phyloP scores from a whole-genome alignment of 2,329 filamentous ascomycete species.

The Blastomyces emzantsi region DNA sequence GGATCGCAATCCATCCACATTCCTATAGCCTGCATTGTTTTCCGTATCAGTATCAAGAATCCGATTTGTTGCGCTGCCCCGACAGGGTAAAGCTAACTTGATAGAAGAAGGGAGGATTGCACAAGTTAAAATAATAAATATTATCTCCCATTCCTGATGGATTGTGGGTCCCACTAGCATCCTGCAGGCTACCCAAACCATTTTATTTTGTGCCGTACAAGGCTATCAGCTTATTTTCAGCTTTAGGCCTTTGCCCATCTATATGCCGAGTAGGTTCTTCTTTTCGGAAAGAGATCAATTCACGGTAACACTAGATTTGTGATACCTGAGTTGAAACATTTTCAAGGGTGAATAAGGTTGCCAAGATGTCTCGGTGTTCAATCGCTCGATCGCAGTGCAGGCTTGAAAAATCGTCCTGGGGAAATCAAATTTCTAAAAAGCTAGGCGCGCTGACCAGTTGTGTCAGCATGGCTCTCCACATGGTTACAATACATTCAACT shows the following conservation, averaged over 20 bases:
- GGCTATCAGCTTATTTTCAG: no score
- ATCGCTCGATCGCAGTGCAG: background rate
- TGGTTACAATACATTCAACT: background rate
- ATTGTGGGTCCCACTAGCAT: background rate
- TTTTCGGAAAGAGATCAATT: background rate
- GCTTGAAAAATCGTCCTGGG: background rate
- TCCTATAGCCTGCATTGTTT: background rate
- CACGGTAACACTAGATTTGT: background rate
- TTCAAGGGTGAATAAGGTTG: background rate
- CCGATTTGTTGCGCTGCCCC: background rate
- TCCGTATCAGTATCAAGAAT: background rate
- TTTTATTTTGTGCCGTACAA: background rate
- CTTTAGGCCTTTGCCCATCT: background rate
- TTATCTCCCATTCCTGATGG: background rate
- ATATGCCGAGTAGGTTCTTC: no score
- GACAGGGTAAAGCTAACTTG: background rate
- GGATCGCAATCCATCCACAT: background rate
- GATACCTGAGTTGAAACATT: background rate
- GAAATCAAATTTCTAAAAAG: background rate
- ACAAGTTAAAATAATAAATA: background rate
- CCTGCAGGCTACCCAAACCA: background rate
- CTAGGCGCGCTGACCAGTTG: background rate
- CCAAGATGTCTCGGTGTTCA: background rate
- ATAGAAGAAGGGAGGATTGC: background rate
- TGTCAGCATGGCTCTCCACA: background rate